Evolutionary conservation across 2,329 filamentous ascomycete species (phyloP).

Genomic region (Fusarium vanettenii): DNA sequence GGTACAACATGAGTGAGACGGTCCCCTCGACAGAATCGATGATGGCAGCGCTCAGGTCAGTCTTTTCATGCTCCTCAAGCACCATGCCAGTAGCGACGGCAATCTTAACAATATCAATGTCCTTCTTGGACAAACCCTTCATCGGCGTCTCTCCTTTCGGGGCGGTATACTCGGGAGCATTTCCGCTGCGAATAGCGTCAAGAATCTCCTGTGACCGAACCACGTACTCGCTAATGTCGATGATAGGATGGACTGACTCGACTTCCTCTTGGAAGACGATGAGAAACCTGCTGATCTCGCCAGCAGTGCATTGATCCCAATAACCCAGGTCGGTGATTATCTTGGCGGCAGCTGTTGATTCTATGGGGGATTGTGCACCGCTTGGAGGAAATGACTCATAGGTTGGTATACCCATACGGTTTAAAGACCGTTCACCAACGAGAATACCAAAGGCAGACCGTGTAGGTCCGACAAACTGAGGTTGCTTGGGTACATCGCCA

Average conservation of each 20-base stretch:
- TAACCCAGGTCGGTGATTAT: constrained; percentile 28
- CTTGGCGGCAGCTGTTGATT: constrained; percentile 3
- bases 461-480: constrained; percentile 52
- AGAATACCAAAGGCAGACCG: constrained; percentile 50
- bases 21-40: constrained; percentile 45
- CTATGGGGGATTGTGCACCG: constrained; percentile 34
- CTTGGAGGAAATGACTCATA: constrained; percentile 44
- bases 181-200: constrained; percentile 26
- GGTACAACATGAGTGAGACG: constrained; percentile 43
- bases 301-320: constrained; percentile 38
- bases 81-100: constrained; percentile 49
- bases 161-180: not conserved
- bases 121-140: constrained; percentile 28
- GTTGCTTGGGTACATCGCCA: constrained; percentile 44
- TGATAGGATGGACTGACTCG: constrained; percentile 51
- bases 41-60: constrained; percentile 43
- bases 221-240: constrained; percentile 45
- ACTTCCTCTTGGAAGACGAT: constrained; percentile 54
- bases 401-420: constrained; percentile 49
- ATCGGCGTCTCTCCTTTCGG: not conserved
- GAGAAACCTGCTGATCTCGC: constrained; percentile 48
- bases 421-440: constrained; percentile 50
- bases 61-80: constrained; percentile 48
- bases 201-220: constrained; percentile 43
- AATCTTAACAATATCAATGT: constrained; percentile 49